These are phyloP conservation scores for Calocybe gangraenosa DNA, from an alignment of 768 basidiomycete species.

Conservation along the genomic window DNA sequence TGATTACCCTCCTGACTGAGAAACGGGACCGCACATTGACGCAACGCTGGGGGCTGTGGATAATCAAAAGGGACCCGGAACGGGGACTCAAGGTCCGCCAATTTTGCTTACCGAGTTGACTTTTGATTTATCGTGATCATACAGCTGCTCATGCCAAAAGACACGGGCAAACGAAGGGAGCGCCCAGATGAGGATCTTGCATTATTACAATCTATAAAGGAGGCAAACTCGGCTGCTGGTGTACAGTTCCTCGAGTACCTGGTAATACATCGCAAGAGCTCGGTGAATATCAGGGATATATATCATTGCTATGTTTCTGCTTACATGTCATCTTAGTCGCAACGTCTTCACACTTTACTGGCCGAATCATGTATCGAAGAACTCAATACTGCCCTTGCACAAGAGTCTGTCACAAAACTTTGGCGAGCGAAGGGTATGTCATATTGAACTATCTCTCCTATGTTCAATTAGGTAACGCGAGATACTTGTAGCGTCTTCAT, in stretches of 20 bases:
- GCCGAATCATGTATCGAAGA: constrained; percentile 52
- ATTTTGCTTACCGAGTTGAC: constrained; percentile 2
- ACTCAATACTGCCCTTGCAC: constrained; percentile 42
- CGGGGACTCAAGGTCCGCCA: constrained; percentile 62
- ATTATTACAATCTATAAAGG: constrained; percentile 52
- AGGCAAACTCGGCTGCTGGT: constrained; percentile 57
- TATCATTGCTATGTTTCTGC: background rate
- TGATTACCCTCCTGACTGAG: constrained; percentile 52
- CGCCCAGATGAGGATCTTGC: constrained; percentile 58
- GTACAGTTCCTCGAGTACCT: constrained; percentile 77
- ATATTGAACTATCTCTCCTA: too few relatives aligned
- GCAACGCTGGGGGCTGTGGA: constrained; percentile 79
- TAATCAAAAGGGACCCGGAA: constrained; percentile 63
- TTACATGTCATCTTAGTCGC: constrained; percentile 35
- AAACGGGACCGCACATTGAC: constrained; percentile 58
- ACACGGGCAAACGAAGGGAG: constrained; percentile 51
- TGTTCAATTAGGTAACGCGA: background rate
- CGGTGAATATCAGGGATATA: constrained; percentile 44
- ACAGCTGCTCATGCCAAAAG: constrained; percentile 59
- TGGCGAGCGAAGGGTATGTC: constrained; percentile 69
- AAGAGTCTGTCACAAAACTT: constrained; percentile 53
- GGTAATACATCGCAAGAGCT: constrained; percentile 63
- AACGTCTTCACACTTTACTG: constrained; percentile 64
- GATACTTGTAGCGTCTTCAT: constrained; percentile 32
- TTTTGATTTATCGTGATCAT: constrained; percentile 1